Evolutionary conservation across 1,139 yeast genomes (phyloP).

Genomic region (Geotrichum restrictum): DNA sequence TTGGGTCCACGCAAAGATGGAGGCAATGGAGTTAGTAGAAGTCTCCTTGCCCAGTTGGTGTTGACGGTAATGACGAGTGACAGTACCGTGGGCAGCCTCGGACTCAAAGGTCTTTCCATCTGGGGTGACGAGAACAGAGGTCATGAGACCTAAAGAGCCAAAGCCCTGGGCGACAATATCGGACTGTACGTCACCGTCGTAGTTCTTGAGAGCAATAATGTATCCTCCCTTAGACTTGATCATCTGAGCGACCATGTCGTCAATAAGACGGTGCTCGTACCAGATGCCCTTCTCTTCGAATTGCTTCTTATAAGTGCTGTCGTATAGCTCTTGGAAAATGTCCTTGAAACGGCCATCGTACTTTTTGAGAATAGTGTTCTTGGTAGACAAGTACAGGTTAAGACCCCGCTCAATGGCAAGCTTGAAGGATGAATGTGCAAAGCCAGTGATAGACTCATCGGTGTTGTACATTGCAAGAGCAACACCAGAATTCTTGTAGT

Average conservation of each 20-base stretch:
- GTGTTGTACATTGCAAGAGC: conserved; percentile 94
- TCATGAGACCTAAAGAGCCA: conserved; percentile 94
- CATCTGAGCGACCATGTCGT: conserved; percentile 99
- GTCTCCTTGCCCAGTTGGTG: conserved; percentile 95
- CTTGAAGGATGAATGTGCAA: conserved; percentile 89
- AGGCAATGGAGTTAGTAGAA: conserved; percentile 97
- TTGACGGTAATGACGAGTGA: conserved; percentile 92
- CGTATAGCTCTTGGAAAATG: conserved; percentile 80
- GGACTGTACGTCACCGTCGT: conserved; percentile 96
- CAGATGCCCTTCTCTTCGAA: conserved; percentile 79
- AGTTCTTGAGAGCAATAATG: conserved; percentile 91
- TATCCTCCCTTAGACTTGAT: conserved; percentile 91
- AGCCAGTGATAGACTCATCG: conserved; percentile 80
- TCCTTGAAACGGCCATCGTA: conserved; percentile 96
- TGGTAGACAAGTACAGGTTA: conserved; percentile 82
- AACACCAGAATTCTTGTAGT: conserved; percentile 75
- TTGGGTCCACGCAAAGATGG: conserved; percentile 94
- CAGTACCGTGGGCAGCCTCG: conserved; percentile 98
- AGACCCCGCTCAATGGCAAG: conserved; percentile 73
- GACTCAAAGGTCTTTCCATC: conserved; percentile 94
- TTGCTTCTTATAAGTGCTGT: conserved; percentile 57
- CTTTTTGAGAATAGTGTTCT: conserved; percentile 87
- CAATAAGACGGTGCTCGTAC: conserved; percentile 94
- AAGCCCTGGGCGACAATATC: conserved; percentile 98
- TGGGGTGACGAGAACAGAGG: conserved; percentile 88